phyloP scores from a whole-genome alignment of 176 grass and related monocot species.

The Pontederia crassipes region DNA sequence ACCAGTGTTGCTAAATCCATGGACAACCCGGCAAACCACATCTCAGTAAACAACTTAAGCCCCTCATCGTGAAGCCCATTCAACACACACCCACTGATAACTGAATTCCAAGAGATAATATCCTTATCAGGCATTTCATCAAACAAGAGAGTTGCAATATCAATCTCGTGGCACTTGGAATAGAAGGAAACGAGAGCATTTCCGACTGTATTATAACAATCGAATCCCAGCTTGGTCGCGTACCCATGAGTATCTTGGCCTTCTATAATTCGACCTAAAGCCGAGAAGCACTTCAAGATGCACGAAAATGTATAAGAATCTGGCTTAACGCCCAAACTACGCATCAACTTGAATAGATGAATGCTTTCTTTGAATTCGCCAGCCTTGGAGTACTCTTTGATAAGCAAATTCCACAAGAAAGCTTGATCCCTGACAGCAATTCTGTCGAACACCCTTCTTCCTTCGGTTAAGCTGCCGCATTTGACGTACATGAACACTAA shows the following conservation, averaged over 20 bases:
- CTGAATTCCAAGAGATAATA: conserved; percentile 76
- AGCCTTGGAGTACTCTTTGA: conserved; percentile 53
- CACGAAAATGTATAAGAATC: conserved; percentile 56
- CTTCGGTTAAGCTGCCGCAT: conserved; percentile 47
- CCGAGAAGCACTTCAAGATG: conserved; percentile 56
- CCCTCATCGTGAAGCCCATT: conserved; percentile 36
- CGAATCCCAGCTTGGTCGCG: conserved; percentile 56
- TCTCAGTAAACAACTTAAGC: conserved; percentile 38
- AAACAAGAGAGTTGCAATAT: conserved; percentile 41
- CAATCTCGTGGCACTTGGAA: conserved; percentile 44
- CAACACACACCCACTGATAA: conserved; percentile 50
- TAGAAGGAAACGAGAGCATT: conserved; percentile 61
- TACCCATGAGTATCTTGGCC: conserved; percentile 49
- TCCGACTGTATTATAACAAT: conserved; percentile 47
- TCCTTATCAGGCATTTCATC: conserved; percentile 57
- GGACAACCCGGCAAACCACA: conserved; percentile 43
- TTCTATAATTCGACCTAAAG: conserved; percentile 27
- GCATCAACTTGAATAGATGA: conserved; percentile 56
- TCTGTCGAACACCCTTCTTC: conserved; percentile 49
- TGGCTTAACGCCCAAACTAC: conserved; percentile 28
- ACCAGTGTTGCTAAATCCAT: conserved; percentile 49
- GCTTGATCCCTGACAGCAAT: conserved; percentile 27
- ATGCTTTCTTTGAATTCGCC: conserved; percentile 50
- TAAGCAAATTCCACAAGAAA: conserved; percentile 55
- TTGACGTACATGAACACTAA: conserved; percentile 75